phyloP scores from a whole-genome alignment of 2,329 filamentous ascomycete genomes.

The Aspergillus chevalieri region DNA sequence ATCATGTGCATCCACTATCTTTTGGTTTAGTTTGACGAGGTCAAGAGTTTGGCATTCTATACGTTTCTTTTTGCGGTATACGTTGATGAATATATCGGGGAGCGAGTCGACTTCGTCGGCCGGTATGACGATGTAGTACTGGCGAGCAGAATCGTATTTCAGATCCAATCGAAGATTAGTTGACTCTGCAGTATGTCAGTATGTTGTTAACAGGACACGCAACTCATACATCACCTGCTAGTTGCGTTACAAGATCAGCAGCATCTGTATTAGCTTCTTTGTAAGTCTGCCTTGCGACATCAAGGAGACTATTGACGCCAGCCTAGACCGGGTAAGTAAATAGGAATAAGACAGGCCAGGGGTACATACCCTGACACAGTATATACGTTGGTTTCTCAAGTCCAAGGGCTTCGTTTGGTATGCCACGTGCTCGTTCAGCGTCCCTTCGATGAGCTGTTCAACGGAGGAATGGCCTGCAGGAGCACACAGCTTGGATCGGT shows the following conservation, averaged over 20 bases:
- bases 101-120: conserved; percentile 57
- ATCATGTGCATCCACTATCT: conserved; percentile 72
- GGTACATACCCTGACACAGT: conserved; percentile 66
- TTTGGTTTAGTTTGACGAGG: conserved; percentile 71
- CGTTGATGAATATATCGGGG: conserved; percentile 71
- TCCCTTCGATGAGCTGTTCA: conserved; percentile 57
- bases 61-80: conserved; percentile 62
- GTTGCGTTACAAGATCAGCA: conserved; percentile 60
- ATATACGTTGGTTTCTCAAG: conserved; percentile 80
- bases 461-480: conserved; percentile 57
- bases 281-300: conserved; percentile 82
- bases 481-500: conserved; percentile 51
- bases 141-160: conserved; percentile 69
- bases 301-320: conserved; percentile 76
- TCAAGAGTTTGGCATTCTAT: conserved; percentile 84
- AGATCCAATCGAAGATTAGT: conserved; percentile 59
- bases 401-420: conserved; percentile 77
- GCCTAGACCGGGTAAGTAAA: conserved; percentile 42
- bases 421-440: conserved; percentile 73
- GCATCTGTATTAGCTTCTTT: conserved; percentile 81
- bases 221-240: conserved; percentile 51
- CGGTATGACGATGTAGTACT: conserved; percentile 70
- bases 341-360: neutral
- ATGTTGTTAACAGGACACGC: neutral
- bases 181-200: conserved; percentile 40